These are phyloP conservation scores for Cucurbitaria berberidis DNA, from an alignment of 2,329 filamentous ascomycete genomes.

Conservation along the genomic window DNA sequence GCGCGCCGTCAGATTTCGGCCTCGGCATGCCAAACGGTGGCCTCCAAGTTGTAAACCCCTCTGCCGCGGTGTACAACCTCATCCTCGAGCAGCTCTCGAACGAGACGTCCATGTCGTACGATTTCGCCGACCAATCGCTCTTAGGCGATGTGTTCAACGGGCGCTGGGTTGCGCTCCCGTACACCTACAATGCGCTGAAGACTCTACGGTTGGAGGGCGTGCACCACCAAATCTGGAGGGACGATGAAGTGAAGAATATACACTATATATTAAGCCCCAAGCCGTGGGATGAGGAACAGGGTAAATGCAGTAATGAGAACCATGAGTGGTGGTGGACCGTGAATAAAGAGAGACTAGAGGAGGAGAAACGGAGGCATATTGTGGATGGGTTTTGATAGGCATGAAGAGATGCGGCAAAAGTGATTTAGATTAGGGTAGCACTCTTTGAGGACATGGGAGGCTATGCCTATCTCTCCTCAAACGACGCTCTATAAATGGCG, in stretches of 20 bases:
- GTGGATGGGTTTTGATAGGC: constrained; percentile 57
- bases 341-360: constrained; percentile 56
- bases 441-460: too few species aligned
- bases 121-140: constrained; percentile 66
- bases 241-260: constrained; percentile 66
- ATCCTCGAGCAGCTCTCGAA: constrained; percentile 57
- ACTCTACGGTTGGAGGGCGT: constrained; percentile 63
- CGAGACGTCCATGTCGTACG: constrained; percentile 57
- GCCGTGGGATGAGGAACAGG: constrained; percentile 65
- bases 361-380: constrained; percentile 57
- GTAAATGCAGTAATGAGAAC: constrained; percentile 54
- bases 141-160: constrained; percentile 64
- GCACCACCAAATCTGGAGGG: constrained; percentile 65
- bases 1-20: constrained; percentile 58
- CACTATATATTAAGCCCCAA: constrained; percentile 68
- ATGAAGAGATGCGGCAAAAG: neutral
- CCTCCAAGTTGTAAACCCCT: constrained; percentile 67
- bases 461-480: too few species aligned
- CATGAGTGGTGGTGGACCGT: constrained; percentile 65
- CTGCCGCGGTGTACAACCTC: constrained; percentile 57
- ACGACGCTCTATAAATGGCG: too few species aligned
- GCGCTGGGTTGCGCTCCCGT: constrained; percentile 65
- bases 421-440: neutral
- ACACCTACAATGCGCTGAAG: constrained; percentile 67
- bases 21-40: constrained; percentile 67